Percentiles rank a stretch among this genome's conserved stretches.
Conservation (phyloP, 2,329 filamentous ascomycete species). For the Colletotrichum sp. region DNA sequence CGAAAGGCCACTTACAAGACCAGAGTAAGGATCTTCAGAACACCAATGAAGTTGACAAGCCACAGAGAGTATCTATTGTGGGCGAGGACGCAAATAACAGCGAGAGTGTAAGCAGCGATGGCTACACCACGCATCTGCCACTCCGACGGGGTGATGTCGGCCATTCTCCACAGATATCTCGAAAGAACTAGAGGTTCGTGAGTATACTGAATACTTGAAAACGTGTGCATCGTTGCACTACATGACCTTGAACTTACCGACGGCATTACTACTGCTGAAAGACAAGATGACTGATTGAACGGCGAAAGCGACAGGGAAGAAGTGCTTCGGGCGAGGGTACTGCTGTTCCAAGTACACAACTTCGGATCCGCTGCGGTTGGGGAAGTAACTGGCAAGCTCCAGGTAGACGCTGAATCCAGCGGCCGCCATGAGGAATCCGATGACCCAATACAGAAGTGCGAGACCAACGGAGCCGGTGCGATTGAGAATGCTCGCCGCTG, state of each 20-base stretch:
- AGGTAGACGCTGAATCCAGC: slow-evolving; percentile 65
- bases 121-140: slow-evolving; percentile 74
- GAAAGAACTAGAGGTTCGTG: slow-evolving; percentile 53
- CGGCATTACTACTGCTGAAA: slow-evolving; percentile 69
- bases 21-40: slow-evolving; percentile 65
- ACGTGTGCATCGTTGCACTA: background rate
- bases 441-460: slow-evolving; percentile 67
- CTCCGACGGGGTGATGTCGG: slow-evolving; percentile 50
- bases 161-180: slow-evolving; percentile 66
- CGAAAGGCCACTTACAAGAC: slow-evolving; percentile 45
- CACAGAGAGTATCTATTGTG: slow-evolving; percentile 64
- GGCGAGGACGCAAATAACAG: slow-evolving; percentile 55
- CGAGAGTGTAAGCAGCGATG: slow-evolving; percentile 65
- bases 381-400: slow-evolving; percentile 69
- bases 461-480: slow-evolving; percentile 68
- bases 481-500: slow-evolving; percentile 62
- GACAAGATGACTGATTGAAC: slow-evolving; percentile 68
- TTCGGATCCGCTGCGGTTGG: slow-evolving; percentile 68
- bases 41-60: slow-evolving; percentile 60
- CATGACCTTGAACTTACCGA: slow-evolving; percentile 38
- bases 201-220: background rate
- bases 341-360: slow-evolving; percentile 74
- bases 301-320: slow-evolving; percentile 70
- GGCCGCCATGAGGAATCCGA: slow-evolving; percentile 64
- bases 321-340: slow-evolving; percentile 66